These are phyloP conservation scores for Suhomyces sp. DNA, from an alignment of 805 yeast genomes.

Conservation along the genomic window DNA sequence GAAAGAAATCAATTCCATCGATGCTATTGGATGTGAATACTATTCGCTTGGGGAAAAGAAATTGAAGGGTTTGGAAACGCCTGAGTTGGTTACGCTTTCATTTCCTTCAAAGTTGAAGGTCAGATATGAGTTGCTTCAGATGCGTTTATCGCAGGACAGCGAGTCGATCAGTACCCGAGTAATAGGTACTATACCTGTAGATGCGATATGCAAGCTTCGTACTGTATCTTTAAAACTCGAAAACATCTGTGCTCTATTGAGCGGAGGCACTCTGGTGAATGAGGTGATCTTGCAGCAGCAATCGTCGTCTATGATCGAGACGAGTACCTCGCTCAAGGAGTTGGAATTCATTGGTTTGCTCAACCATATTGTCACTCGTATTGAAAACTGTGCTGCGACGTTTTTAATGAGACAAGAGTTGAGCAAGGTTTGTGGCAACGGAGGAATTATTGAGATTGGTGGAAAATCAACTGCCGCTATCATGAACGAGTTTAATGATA, in stretches of 20 bases:
- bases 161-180: slow-evolving; percentile 33
- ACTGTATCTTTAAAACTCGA: slow-evolving; percentile 57
- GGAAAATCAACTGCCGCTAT: slow-evolving; percentile 19
- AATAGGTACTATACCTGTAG: slow-evolving; percentile 40
- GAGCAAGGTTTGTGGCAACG: slow-evolving; percentile 18
- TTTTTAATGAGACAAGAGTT: slow-evolving; percentile 34
- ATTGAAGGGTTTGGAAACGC: slow-evolving; percentile 90
- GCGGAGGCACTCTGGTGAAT: slow-evolving; percentile 37
- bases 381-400: slow-evolving; percentile 54
- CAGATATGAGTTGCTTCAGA: slow-evolving; percentile 49
- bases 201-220: slow-evolving; percentile 51
- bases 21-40: slow-evolving; percentile 65
- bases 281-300: slow-evolving; percentile 27
- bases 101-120: slow-evolving; percentile 66
- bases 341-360: slow-evolving; percentile 53
- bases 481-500: slow-evolving; percentile 22
- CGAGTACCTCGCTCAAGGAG: slow-evolving; percentile 21
- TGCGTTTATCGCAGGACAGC: slow-evolving; percentile 20
- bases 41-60: slow-evolving; percentile 80
- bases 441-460: slow-evolving; percentile 21
- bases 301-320: slow-evolving; percentile 22
- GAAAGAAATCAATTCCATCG: slow-evolving; percentile 60
- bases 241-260: slow-evolving; percentile 48
- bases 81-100: slow-evolving; percentile 76
- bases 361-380: slow-evolving; percentile 65